These are phyloP conservation scores for Nicotiana obtusifolia DNA, from an alignment of 257 asterid genomes.

Conservation along the genomic window DNA sequence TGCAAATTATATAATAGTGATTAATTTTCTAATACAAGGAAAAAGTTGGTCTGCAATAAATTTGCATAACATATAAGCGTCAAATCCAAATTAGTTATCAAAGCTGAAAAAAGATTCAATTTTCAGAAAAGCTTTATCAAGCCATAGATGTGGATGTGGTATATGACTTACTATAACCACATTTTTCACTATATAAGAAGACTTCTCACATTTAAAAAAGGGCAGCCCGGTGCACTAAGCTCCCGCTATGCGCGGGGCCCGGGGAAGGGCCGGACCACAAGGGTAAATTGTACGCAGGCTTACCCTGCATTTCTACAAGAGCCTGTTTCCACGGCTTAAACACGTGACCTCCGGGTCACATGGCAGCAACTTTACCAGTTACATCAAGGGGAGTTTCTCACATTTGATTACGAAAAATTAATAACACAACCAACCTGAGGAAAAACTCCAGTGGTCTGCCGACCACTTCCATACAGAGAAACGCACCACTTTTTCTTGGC, in stretches of 20 bases:
- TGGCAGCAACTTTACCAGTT: no score
- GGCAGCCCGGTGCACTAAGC: no score
- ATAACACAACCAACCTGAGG: constrained; percentile 61
- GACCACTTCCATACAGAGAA: constrained; percentile 94
- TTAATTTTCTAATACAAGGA: not conserved
- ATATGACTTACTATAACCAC: not conserved
- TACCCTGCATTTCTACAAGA: no score
- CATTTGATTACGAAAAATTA: not conserved
- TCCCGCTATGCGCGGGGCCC: no score
- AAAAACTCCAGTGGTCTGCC: constrained; percentile 88
- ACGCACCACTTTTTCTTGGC: constrained; percentile 99
- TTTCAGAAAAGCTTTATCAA: not conserved
- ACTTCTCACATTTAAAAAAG: not conserved
- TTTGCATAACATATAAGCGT: not conserved
- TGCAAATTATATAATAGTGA: constrained; percentile 27
- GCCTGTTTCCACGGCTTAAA: no score
- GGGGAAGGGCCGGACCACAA: no score
- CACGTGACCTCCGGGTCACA: no score
- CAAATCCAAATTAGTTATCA: not conserved
- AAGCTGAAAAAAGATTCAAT: not conserved
- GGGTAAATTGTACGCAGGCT: no score
- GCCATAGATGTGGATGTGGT: not conserved
- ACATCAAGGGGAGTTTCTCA: no score
- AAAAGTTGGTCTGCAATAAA: not conserved
- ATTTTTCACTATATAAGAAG: not conserved